These are phyloP conservation scores for Rhizopus arrhizus DNA, from an alignment of 371 early-diverging fungal genomes.

Conservation along the genomic window DNA sequence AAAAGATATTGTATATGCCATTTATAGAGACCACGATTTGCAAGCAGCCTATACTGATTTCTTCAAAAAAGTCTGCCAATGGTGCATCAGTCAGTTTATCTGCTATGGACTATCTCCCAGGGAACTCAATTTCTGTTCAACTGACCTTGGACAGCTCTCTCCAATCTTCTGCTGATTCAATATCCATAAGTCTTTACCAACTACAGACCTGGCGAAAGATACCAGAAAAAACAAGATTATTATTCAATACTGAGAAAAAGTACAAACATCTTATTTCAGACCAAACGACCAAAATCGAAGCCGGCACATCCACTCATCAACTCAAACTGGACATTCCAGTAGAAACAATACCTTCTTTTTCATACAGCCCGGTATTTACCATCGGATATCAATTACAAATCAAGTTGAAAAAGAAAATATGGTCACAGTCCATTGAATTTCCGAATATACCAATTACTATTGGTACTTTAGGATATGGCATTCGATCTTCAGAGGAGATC, in stretches of 20 bases:
- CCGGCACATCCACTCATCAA: background rate
- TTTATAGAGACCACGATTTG: constrained; percentile 23
- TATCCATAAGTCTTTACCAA: constrained; percentile 11
- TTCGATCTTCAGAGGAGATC: constrained; percentile 34
- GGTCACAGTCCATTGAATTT: constrained; percentile 4
- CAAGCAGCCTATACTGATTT: constrained; percentile 7
- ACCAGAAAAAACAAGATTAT: background rate
- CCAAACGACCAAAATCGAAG: background rate
- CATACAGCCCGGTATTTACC: constrained; percentile 16
- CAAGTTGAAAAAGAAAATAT: constrained; percentile 11
- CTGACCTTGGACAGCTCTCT: background rate
- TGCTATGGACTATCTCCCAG: constrained; percentile 18
- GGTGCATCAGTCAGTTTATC: background rate
- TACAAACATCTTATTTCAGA: background rate
- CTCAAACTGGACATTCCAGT: background rate
- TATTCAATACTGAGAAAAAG: background rate
- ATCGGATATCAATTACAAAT: constrained; percentile 14
- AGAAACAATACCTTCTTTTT: constrained; percentile 17
- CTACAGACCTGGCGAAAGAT: constrained; percentile 16
- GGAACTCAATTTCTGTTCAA: constrained; percentile 3
- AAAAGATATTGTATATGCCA: constrained; percentile 14
- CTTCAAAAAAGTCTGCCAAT: background rate
- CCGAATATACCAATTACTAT: constrained; percentile 29
- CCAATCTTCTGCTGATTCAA: constrained; percentile 4
- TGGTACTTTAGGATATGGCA: constrained; percentile 40